Evolutionary conservation across 2,329 filamentous ascomycete genomes (phyloP), one percentile per base, ranked within the genome.

Genomic region (Ceratocystiopsis brevicomis): DNA sequence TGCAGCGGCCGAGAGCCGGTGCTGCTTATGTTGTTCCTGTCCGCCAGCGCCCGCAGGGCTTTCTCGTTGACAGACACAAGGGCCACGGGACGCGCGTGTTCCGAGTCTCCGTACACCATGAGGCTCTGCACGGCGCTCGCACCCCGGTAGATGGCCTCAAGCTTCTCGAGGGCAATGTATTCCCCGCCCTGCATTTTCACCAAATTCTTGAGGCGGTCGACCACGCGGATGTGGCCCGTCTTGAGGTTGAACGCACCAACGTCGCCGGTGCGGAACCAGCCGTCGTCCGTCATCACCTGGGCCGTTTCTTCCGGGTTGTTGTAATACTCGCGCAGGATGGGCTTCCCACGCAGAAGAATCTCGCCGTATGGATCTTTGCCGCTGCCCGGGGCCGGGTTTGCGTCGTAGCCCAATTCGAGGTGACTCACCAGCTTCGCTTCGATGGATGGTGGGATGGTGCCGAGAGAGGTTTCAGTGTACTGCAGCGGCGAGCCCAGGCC

Each of bases 171-270:
- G 18, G 88, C 90, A 59, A 96, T 92, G 62, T 96, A 96, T 68
- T 96, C 88, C 52, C 88, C 88, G 47, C 87, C 86, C 50, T 84
- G 73, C 49, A 90, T 87, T 76, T 96, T 96, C 61, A 96, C 83
- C 44, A 96, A 68, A 63, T 96, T 96, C 78, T 96, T 96, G 75
- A 94, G 87, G 53, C 88, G 84, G 61, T 96, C 88, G 56, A 96
- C 87, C 58, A 96, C 79, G 53, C 70, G 74, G 51, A 96, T 63
- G 58, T 93, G 82, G 38, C 88, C 88, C 48, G 79, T 69, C 30
- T 15, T 17, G 25, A 30, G 25, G 59, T 88, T 78, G 54, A 88
- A 90, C 58, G 95, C 83, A 54, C 88, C 88, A 58, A 96, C 90
- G 55, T 96, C 88, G 48, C 88, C 88, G 15, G 86, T 93, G 71